These are phyloP conservation scores for Nicotiana benthamiana DNA, from an alignment of 257 asterid species.

Conservation along the genomic window DNA sequence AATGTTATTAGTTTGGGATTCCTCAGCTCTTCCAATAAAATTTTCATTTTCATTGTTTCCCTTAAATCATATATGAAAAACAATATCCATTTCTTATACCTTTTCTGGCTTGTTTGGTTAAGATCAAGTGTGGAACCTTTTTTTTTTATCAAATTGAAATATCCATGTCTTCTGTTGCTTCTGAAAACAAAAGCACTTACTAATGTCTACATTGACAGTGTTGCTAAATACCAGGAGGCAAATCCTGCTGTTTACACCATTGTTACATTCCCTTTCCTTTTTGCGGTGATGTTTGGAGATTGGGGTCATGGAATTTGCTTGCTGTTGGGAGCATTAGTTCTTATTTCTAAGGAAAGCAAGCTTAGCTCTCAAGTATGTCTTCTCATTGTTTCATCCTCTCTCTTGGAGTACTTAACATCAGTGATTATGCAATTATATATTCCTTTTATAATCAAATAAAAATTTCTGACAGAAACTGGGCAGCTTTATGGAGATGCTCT, in stretches of 20 bases:
- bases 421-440: not conserved
- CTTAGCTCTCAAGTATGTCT: conserved; percentile 73
- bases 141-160: not conserved
- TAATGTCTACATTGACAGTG: conserved; percentile 38
- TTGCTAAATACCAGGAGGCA: conserved; percentile 93
- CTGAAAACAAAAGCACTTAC: not conserved
- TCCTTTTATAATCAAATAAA: not conserved
- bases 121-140: not conserved
- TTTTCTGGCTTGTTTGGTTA: not conserved
- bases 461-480: conserved; percentile 75
- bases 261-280: conserved; percentile 93
- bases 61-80: not conserved
- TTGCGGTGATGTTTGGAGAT: conserved; percentile 99
- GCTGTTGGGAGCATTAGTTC: conserved; percentile 73
- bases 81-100: not conserved
- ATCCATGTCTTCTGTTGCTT: conserved; percentile 1
- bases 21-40: not conserved
- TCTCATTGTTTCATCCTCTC: conserved; percentile 9
- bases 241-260: conserved; percentile 96
- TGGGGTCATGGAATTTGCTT: conserved; percentile 99
- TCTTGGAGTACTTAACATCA: not conserved
- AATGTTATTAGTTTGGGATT: not conserved
- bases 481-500: conserved; percentile 99
- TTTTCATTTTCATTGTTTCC: not conserved
- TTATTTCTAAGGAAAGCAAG: conserved; percentile 67